Evolutionary conservation across 2,329 filamentous ascomycete genomes (phyloP), one percentile per base, ranked within the genome.

Genomic region (Ophiocordyceps camponoti-floridani): DNA sequence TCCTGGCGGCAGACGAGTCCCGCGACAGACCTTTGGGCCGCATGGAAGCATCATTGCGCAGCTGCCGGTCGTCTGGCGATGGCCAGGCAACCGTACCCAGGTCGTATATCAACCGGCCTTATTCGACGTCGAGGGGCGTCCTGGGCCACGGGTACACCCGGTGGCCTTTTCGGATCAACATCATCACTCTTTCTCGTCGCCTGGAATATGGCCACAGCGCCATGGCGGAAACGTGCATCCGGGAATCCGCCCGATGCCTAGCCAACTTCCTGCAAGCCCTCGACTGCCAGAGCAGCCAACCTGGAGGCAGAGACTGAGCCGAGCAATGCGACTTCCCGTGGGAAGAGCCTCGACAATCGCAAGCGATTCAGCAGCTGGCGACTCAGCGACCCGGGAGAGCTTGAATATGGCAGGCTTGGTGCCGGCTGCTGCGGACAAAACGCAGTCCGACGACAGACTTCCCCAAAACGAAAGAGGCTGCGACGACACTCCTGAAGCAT

Each of bases 331-430:
- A 4, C 43, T 61, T 13, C 60, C 60, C 2, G 16, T 52, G 1
- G 62, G 62, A 5, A 57, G 51, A 45, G 60, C 58, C 7, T 63
- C 59, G 0, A 65, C 62, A 1, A 57, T 64, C 43, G 51, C 50
- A 27, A 60, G 52, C 37, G 52, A 50, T n/a, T 58, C 58, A 2
- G 18, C 31, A 7, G 47, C 51, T 13, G 50, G 33, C 1, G 43
- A 19, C 2, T 43, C 47, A 7, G 44, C 40, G 19, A 28, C 47
- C 13, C 44, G 19, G 16, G 44, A 42, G 40, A 31, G 40, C 13
- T 28, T 30, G 16, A 16, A 40, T 13, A 43, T 26, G 11, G 18
- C 19, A 26, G 12, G 14, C 7, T 14, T n/a, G 42, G 13, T 14
- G 30, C 16, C 16, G 18, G 18, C 13, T 8, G 4, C 26, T 8